Evolutionary conservation across 2,329 filamentous ascomycete species (phyloP), one percentile per base, ranked within the genome.

Genomic region (Rhynchosporium agropyri): DNA sequence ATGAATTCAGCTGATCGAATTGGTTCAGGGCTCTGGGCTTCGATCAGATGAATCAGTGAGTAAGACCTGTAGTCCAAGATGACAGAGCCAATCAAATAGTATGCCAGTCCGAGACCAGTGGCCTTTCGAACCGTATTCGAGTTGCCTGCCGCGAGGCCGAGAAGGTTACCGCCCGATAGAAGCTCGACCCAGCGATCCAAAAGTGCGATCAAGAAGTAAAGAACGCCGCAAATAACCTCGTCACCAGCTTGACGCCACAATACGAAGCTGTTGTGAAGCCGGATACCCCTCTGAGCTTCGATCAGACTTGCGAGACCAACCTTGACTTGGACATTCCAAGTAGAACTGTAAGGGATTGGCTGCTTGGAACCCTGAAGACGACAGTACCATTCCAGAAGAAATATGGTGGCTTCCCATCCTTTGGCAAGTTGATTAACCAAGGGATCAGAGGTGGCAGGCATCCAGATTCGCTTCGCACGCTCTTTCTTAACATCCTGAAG

Each of bases 241-340:
- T 59, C 56, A 13, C 56, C 56, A 49, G 56, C 56, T 31, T 59
- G 56, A 20, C 56, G 56, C 56, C 56, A 59, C 13, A 59, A 29
- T 4, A 59, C 56, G 26, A 59, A 59, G 56, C 56, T 45, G 29
- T 59, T 59, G 42, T 59, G 56, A 12, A 59, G 10, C 12, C 56
- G 56, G 26, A 59, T 59, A 8, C 56, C 56, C 15, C 56, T 33
- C 33, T 59, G 56, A 31, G 56, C 56, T 50, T 59, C 56, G 33
- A 59, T 59, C 31, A 59, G 46, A 59, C 56, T 59, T 7, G 56
- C 29, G 9, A 59, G 56, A 9, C 56, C 56, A 49, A 59, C 56
- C 26, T 59, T 59, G 45, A 59, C 56, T 59, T 59, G 56, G n/a
- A 59, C 56, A 10, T 59, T 59, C 56, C 56, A 59, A 4, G 56